phyloP scores from a whole-genome alignment of 306 rosid species.

The Quercus variabilis region DNA sequence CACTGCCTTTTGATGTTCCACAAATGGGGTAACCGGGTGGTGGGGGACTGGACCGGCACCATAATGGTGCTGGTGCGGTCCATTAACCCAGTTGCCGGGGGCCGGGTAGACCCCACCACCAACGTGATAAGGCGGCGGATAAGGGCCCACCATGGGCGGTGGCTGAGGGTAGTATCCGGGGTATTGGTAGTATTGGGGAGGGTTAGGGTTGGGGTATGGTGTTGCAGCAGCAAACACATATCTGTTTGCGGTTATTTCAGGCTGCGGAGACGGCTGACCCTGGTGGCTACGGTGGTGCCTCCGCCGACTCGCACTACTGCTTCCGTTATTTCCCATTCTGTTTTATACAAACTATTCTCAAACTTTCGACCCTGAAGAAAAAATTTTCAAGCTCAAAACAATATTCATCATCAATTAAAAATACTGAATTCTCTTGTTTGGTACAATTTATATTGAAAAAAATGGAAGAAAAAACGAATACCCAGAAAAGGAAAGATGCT shows the following conservation, averaged over 20 bases:
- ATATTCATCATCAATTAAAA: background rate
- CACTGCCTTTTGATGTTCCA: slow-evolving; percentile 37
- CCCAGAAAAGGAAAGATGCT: background rate
- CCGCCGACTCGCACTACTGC: slow-evolving; percentile 18
- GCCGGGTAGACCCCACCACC: slow-evolving; percentile 16
- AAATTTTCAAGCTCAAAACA: background rate
- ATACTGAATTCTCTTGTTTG: background rate
- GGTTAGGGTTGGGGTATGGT: slow-evolving; percentile 26
- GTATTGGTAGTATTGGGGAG: slow-evolving; percentile 23
- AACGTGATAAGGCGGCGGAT: slow-evolving; percentile 6
- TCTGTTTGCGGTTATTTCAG: background rate
- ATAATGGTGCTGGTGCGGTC: background rate
- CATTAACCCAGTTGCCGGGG: no score
- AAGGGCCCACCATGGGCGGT: slow-evolving; percentile 12
- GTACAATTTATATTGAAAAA: background rate
- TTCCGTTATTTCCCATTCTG: slow-evolving; percentile 38
- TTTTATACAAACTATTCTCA: background rate
- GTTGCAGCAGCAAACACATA: slow-evolving; percentile 16
- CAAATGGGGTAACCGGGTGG: slow-evolving; percentile 2
- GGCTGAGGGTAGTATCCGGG: slow-evolving; percentile 22
- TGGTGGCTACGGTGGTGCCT: slow-evolving; percentile 17
- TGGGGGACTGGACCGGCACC: slow-evolving; percentile 5
- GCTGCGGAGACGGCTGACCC: slow-evolving; percentile 13
- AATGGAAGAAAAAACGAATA: no score
- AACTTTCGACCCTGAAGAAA: background rate